phyloP scores from a whole-genome alignment of 129 eudicot genomes.

The Saussurea involucrata region DNA sequence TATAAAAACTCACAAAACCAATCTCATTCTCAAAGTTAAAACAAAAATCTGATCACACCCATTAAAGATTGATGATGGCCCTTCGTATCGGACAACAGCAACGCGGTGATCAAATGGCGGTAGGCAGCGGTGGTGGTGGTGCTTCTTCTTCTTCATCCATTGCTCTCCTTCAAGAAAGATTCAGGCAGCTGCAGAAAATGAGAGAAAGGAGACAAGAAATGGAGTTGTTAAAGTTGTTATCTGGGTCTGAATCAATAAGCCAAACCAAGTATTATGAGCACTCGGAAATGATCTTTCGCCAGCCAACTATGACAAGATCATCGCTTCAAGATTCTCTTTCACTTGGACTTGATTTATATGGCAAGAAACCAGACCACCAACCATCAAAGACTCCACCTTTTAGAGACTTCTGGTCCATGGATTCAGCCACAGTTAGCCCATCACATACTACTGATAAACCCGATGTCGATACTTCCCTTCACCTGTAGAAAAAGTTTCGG shows the following conservation, averaged over 20 bases:
- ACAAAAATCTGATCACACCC: constrained; percentile 9
- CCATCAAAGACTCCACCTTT: constrained; percentile 20
- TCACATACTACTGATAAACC: constrained; percentile 20
- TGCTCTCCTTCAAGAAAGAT: constrained; percentile 58
- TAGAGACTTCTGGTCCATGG: constrained; percentile 31
- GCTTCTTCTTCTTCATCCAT: constrained; percentile 42
- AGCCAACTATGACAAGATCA: constrained; percentile 11
- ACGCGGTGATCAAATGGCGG: constrained; percentile 24
- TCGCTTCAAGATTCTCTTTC: constrained; percentile 45
- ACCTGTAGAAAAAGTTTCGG: constrained; percentile 31
- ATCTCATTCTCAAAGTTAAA: constrained; percentile 14
- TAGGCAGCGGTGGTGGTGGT: constrained; percentile 1
- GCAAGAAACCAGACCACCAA: constrained; percentile 15
- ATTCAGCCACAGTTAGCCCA: constrained; percentile 22
- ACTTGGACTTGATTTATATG: constrained; percentile 44
- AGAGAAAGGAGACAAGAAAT: constrained; percentile 49
- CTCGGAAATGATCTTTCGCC: background rate
- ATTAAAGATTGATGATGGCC: constrained; percentile 18
- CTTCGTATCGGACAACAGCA: constrained; percentile 43
- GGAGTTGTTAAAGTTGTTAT: constrained; percentile 31
- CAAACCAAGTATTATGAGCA: constrained; percentile 12
- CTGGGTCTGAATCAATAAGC: constrained; percentile 5
- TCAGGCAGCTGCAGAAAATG: constrained; percentile 48
- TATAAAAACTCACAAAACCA: constrained; percentile 28
- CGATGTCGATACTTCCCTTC: constrained; percentile 65